Evolutionary conservation across 495 filamentous ascomycete genomes (phyloP).

Genomic region (Elasticomyces elasticus): DNA sequence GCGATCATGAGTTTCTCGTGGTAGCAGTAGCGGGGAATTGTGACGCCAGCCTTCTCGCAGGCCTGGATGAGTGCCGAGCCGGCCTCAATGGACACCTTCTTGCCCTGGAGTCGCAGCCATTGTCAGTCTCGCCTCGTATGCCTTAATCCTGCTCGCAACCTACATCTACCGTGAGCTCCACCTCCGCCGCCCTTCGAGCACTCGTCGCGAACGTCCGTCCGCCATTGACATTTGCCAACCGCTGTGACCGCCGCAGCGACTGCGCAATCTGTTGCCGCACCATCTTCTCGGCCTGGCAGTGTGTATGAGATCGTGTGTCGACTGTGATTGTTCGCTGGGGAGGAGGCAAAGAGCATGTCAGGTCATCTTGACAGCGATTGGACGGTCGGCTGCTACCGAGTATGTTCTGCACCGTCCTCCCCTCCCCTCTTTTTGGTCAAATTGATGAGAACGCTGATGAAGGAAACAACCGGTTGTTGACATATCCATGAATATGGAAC

Average conservation of each 20-base stretch:
- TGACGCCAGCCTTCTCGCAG: constrained; percentile 90
- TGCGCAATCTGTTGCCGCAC: constrained; percentile 77
- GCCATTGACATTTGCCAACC: constrained; percentile 50
- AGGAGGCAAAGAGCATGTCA: too few species aligned
- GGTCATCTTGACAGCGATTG: too few species aligned
- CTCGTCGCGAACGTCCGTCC: constrained; percentile 65
- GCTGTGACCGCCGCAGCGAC: constrained; percentile 71
- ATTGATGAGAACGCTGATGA: too few species aligned
- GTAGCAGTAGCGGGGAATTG: constrained; percentile 97
- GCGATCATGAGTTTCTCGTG: constrained; percentile 99
- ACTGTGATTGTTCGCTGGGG: too few species aligned
- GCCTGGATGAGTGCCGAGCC: constrained; percentile 96
- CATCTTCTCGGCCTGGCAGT: constrained; percentile 54
- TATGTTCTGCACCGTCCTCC: too few species aligned
- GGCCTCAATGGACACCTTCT: constrained; percentile 87
- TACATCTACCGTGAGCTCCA: constrained; percentile 84
- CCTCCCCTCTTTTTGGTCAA: too few species aligned
- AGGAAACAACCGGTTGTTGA: too few species aligned
- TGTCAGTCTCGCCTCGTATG: constrained; percentile 6
- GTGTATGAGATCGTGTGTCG: too few species aligned
- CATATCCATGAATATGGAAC: too few species aligned
- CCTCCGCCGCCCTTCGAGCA: constrained; percentile 64
- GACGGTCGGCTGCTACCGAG: too few species aligned
- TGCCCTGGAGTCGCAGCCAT: constrained; percentile 47
- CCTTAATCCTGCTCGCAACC: constrained; percentile 25